Evolutionary conservation across 768 basidiomycete genomes (phyloP).

Genomic region (Mycena pura): DNA sequence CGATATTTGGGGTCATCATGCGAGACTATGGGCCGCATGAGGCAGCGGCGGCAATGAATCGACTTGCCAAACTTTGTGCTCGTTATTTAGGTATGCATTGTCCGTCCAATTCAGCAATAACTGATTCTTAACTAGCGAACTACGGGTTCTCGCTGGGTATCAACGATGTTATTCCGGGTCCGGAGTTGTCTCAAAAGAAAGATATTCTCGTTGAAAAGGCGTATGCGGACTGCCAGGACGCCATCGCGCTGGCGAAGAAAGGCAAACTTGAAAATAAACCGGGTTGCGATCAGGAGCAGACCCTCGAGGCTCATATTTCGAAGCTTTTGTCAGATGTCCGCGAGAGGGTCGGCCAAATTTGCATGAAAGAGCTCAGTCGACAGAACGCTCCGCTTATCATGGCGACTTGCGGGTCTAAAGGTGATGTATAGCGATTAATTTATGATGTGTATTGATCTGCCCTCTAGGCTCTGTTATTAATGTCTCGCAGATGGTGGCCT

Average conservation of each 20-base stretch:
- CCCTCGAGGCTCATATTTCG: slow-evolving; percentile 95
- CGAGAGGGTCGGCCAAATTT: slow-evolving; percentile 95
- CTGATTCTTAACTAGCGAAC: slow-evolving; percentile 69
- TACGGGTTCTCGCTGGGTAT: slow-evolving; percentile 98
- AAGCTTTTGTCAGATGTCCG: slow-evolving; percentile 93
- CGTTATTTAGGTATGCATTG: slow-evolving; percentile 79
- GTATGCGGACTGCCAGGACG: slow-evolving; percentile 84
- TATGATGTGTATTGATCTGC: neutral
- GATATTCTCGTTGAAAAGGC: slow-evolving; percentile 86
- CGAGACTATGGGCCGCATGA: slow-evolving; percentile 96
- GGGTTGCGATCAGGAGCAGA: slow-evolving; percentile 97
- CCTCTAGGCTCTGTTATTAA: slow-evolving; percentile 91
- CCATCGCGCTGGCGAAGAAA: slow-evolving; percentile 89
- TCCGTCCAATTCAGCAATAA: neutral
- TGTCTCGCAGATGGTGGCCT: slow-evolving; percentile 99
- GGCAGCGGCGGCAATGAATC: slow-evolving; percentile 94
- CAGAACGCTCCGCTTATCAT: slow-evolving; percentile 98
- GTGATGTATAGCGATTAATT: slow-evolving; percentile 45
- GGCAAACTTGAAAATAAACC: slow-evolving; percentile 95
- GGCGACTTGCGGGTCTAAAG: slow-evolving; percentile 99
- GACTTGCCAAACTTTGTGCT: slow-evolving; percentile 93
- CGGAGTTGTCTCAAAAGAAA: slow-evolving; percentile 79
- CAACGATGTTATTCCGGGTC: slow-evolving; percentile 97
- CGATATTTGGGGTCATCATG: slow-evolving; percentile 97
- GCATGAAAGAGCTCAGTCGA: slow-evolving; percentile 96